phyloP scores from a whole-genome alignment of 1,284 basidiomycete genomes.

The Ustilago hordei region DNA sequence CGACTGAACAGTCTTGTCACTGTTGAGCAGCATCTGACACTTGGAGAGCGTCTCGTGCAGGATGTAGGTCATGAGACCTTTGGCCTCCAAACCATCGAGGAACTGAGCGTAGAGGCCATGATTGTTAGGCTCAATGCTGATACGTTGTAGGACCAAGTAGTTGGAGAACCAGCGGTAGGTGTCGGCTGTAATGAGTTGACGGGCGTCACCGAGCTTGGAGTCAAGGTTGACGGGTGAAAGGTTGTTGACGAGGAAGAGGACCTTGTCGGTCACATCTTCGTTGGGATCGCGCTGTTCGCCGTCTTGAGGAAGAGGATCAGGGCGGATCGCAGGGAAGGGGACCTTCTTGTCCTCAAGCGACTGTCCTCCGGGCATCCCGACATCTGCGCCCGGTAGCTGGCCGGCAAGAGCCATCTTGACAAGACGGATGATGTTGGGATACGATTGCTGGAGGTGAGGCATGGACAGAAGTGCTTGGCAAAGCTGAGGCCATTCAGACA shows the following conservation, averaged over 20 bases:
- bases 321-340: constrained; percentile 71
- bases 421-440: constrained; percentile 79
- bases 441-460: constrained; percentile 85
- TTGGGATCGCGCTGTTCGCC: constrained; percentile 74
- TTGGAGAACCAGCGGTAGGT: constrained; percentile 88
- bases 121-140: constrained; percentile 97
- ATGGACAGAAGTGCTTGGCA: constrained; percentile 90
- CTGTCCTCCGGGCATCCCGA: constrained; percentile 36
- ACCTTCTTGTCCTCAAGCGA: constrained; percentile 64
- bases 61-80: constrained; percentile 73
- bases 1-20: constrained; percentile 87
- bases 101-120: constrained; percentile 94
- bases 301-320: constrained; percentile 69
- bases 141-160: constrained; percentile 94
- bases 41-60: constrained; percentile 86
- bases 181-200: constrained; percentile 57
- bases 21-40: constrained; percentile 90
- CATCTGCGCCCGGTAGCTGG: constrained; percentile 33
- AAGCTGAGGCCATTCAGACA: constrained; percentile 92
- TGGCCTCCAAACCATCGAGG: constrained; percentile 78
- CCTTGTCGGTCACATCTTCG: constrained; percentile 90
- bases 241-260: constrained; percentile 98
- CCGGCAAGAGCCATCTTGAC: constrained; percentile 58
- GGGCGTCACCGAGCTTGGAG: constrained; percentile 71
- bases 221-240: constrained; percentile 94